Evolutionary conservation across 106 monocot species (phyloP), one percentile per base, ranked within the genome.

Genomic region (Allium sativum): DNA sequence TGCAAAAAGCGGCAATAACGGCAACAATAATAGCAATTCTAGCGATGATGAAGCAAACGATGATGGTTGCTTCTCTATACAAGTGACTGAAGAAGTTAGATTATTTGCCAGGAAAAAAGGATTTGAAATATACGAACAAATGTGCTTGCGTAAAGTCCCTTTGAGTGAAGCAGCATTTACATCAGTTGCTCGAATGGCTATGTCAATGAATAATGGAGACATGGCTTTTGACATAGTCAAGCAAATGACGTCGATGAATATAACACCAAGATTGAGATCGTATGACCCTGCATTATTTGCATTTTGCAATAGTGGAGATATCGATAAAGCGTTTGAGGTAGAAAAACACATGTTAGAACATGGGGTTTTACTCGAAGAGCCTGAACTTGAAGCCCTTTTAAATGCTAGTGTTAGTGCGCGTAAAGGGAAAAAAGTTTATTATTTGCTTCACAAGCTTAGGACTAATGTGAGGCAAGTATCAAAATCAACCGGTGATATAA

Each of bases 141-240:
- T 89, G 70, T 58, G 78, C 13, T 66, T 61, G 62, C 76, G 78
- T 56, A 47, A 70, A 5, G 41, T 79, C 42, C 68, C 73, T 11
- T 55, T 82, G 73, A 81, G 69, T 55, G 84, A 89, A 74, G 89
- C 89, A 19, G 76, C 89, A 44, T 72, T 88, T 20, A 88, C 88
- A 42, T 80, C 88, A 13, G 74, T 88, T 47, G 88, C 82, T 4
- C 73, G 88, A 41, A 77, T 88, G 69, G 83, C 88, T 17, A 72
- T 83, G 83, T 63, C 88, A 0, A 77, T 80, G 73, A 73, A 65
- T 13, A 56, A 80, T 46, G 88, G 88, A 52, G 77, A 83, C 16
- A 65, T 79, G 78, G 84, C 89, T 8, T 84, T 84, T 65, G 78
- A 78, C 19, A 72, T 79, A 53, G 79, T 81, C 14, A 77, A 78